Evolutionary conservation across 2,329 filamentous ascomycete species (phyloP), one percentile per base, ranked within the genome.

Genomic region (Taxawa tesnikishii): DNA sequence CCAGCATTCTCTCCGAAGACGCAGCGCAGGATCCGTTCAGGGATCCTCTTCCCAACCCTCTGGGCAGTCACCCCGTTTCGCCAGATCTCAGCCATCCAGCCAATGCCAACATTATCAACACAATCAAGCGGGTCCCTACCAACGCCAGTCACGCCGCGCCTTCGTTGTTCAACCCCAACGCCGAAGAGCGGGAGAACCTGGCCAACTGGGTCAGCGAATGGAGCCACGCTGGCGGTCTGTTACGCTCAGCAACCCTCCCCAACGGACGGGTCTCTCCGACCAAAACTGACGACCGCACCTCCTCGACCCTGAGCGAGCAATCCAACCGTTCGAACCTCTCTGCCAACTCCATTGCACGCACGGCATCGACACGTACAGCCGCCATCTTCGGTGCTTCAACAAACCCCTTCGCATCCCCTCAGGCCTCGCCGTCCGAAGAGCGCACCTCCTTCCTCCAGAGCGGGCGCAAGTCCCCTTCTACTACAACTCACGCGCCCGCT

Each of bases 281-380:
- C 3, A 68, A 66, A 38, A 64, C 58, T 18, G 67, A 73, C 25
- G 68, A 73, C 21, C 62, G 69, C 13, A 75, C 70, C 3, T 59
- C 59, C 3, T 74, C 70, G 1, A 68, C 63, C 17, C 53, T 75
- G 3, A 73, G 68, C 33, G 70, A 73, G 9, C 53, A 53, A 6
- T 71, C 68, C 14, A 50, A 52, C 4, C 50, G 49, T 5, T 66
- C 63, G 4, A 51, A 51, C 25, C 38, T 60, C 0, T 67, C 65
- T 3, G 65, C 65, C 3, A 46, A 39, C 14, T 58, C 46, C 15
- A 45, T 67, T 10, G 55, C 51, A 4, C 55, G 63, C 5, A 67
- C 53, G 24, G 49, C 62, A 18, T 67, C 63, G 0, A 56, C 60
- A 27, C 56, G 59, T 6, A 64, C 61, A 2, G 53, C 30, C 6